A percentile compares a stretch with the other conserved stretches of the same genome.
Conservation (phyloP, 352 stramenopile species). For the Halophytophthora batemanensis region DNA sequence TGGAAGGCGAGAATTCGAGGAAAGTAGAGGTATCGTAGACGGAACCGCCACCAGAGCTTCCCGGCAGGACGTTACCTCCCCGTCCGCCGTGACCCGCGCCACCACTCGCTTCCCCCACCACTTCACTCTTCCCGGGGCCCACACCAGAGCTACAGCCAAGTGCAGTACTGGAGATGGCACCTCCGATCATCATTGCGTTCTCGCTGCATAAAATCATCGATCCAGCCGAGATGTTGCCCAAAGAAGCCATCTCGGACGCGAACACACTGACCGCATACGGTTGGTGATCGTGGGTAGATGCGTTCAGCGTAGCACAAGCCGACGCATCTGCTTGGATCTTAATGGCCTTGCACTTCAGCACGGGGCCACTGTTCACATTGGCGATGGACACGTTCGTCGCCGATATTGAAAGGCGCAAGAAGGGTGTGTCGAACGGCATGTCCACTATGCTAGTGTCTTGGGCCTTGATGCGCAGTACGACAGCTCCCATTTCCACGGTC, state of each 20-base stretch:
- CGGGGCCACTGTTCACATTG: slow-evolving; percentile 43
- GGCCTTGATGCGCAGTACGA: slow-evolving; percentile 31
- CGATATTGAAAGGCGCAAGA: slow-evolving; percentile 39
- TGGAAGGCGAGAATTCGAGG: slow-evolving; percentile 11
- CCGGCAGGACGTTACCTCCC: slow-evolving; percentile 58
- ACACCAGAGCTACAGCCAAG: slow-evolving; percentile 50
- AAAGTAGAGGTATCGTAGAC: slow-evolving; percentile 38
- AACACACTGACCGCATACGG: slow-evolving; percentile 50
- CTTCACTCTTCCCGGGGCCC: slow-evolving; percentile 52
- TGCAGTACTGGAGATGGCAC: slow-evolving; percentile 32
- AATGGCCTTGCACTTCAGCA: slow-evolving; percentile 40
- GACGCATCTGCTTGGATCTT: slow-evolving; percentile 35
- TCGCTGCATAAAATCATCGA: slow-evolving; percentile 60
- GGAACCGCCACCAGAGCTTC: slow-evolving; percentile 39
- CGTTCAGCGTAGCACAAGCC: slow-evolving; percentile 32
- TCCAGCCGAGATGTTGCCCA: slow-evolving; percentile 52
- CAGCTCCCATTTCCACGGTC: slow-evolving; percentile 43
- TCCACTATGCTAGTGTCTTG: slow-evolving; percentile 31
- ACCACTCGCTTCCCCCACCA: slow-evolving; percentile 49
- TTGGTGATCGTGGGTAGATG: slow-evolving; percentile 7
- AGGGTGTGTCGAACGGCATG: slow-evolving; percentile 59
- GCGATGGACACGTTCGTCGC: slow-evolving; percentile 44
- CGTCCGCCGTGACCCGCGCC: slow-evolving; percentile 65
- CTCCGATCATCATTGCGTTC: slow-evolving; percentile 33
- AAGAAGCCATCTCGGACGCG: slow-evolving; percentile 26